Base-by-base conservation (phyloP, 768 basidiomycete species). In the Rhizopogon vulgaris region DNA sequence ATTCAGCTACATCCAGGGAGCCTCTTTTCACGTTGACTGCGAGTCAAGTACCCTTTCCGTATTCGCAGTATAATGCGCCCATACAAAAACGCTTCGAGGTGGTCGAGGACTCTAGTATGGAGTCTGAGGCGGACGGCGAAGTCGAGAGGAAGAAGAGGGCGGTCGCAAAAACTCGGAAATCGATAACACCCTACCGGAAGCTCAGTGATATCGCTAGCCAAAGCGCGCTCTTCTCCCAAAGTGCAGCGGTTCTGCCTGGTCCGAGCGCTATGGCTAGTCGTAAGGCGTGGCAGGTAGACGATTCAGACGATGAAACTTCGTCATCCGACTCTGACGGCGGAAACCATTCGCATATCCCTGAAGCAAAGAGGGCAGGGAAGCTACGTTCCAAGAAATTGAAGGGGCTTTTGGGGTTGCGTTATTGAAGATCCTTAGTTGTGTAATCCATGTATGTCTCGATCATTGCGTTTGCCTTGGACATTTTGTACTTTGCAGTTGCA, bases 261-360 rank as follows among this genome's bases (percentile, higher is more conserved):
- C 52, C 51, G 3, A 66, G 61, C 22, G 60, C 67, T 38, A 68
- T 67, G 45, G 52, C 63, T 28, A 64, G 56, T 41, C 60, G 56
- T 27, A 53, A 52, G 32, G n/a, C 37, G 24, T 8, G 45, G 32
- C 45, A 24, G 34, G 49, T 6, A 8, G 43, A 48, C 3, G 56
- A 59, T 24, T 70, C 74, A 6, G 73, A 72, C 15, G 75, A 63
- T 25, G 63, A 63, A 11, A 62, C 64, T 7, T 67, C 64, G 6
- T 69, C 74, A 6, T 76, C 78, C 4, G 71, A 69, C 17, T 60
- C 60, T 1, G 72, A 73, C 0, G 76, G 58, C 34, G 64, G 34
- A 1, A 55, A 48, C n/a, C 56, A 53, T 28, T 65, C 67, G 15
- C 85, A 87, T 63, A 85, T 88, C 52, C 85, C 85, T 28, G 72